Evolutionary conservation across 2,329 filamentous ascomycete species (phyloP).

Genomic region (Colletotrichum viniferum): DNA sequence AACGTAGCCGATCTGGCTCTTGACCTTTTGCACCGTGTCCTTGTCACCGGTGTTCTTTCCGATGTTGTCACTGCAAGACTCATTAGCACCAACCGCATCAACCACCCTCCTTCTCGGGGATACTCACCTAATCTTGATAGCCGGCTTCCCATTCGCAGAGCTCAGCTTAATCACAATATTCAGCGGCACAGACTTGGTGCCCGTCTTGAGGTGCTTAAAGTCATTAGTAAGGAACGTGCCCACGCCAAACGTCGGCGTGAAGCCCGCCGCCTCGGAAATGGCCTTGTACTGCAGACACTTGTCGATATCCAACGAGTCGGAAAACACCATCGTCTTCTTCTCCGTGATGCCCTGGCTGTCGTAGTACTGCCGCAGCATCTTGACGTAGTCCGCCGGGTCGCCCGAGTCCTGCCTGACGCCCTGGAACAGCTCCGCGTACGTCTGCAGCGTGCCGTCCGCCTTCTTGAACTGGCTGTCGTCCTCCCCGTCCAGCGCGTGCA

Average conservation of each 20-base stretch:
- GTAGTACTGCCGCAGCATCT: constrained; percentile 82
- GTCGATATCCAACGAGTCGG: constrained; percentile 91
- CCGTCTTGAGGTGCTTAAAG: constrained; percentile 73
- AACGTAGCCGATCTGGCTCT: constrained; percentile 82
- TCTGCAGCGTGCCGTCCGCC: constrained; percentile 48
- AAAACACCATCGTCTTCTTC: constrained; percentile 92
- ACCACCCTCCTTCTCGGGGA: background rate
- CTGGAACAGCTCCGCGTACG: constrained; percentile 81
- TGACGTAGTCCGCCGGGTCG: constrained; percentile 80
- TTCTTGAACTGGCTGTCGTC: constrained; percentile 43
- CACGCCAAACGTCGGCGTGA: constrained; percentile 89
- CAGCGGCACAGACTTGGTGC: constrained; percentile 84
- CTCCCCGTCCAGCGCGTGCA: constrained; percentile 49
- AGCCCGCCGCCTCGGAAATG: constrained; percentile 78
- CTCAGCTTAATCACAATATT: constrained; percentile 99
- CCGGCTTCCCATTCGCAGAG: constrained; percentile 78
- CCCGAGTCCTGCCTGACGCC: constrained; percentile 92
- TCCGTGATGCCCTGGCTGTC: constrained; percentile 74
- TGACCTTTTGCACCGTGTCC: constrained; percentile 79
- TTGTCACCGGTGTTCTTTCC: constrained; percentile 94
- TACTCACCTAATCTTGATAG: constrained; percentile 80
- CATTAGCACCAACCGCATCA: background rate
- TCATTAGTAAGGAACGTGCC: constrained; percentile 97
- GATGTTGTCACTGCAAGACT: constrained; percentile 68
- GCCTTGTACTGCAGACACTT: constrained; percentile 89